Evolutionary conservation across 148 eudicot genomes (phyloP), one percentile per base, ranked within the genome.

Genomic region (Arbutus unedo): DNA sequence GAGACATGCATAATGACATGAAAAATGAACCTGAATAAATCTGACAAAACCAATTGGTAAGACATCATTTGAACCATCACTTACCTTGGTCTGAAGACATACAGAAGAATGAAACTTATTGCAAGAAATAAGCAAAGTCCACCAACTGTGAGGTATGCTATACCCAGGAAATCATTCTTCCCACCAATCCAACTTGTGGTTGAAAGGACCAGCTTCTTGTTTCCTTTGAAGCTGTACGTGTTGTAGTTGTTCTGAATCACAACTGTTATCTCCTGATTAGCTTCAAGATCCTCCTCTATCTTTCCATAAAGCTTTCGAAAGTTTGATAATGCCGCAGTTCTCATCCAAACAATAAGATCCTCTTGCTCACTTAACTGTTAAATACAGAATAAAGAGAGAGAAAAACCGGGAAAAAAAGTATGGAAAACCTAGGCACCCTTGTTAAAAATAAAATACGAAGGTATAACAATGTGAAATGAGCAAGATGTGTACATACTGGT

Each of bases 31-130:
- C 48, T 45, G 47, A 80, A 23, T 56, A 43, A 23, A 8, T 47
- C 14, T 57, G 44, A 47, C 8, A 3, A 8, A 8, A 0, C 23
- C 7, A 68, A 16, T 60, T 41, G 54, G 53, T 6, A 77, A 50
- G 38, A 62, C 13, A 5, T 38, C 14, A 44, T 54, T 25, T 4
- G 64, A 77, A 54, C 8, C 38, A 41, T 57, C 45, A 78, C 72
- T 70, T 70, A 94, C 99, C 98, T 92, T 83, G 98, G 97, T 78
- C 85, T 91, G 88, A 91, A 16, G 79, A 93, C 68, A 80, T 96
- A 93, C 47, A 88, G 54, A 67, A 91, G 74, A 66, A 90, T 88
- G 87, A 90, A 94, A 82, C 85, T 83, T 74, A 90, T 41, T 78
- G 97, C 95, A 23, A 92, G 53, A 83, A 84, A 77, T 79, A 96